phyloP scores from a whole-genome alignment of 768 basidiomycete species.

The Boletus rubropictus region DNA sequence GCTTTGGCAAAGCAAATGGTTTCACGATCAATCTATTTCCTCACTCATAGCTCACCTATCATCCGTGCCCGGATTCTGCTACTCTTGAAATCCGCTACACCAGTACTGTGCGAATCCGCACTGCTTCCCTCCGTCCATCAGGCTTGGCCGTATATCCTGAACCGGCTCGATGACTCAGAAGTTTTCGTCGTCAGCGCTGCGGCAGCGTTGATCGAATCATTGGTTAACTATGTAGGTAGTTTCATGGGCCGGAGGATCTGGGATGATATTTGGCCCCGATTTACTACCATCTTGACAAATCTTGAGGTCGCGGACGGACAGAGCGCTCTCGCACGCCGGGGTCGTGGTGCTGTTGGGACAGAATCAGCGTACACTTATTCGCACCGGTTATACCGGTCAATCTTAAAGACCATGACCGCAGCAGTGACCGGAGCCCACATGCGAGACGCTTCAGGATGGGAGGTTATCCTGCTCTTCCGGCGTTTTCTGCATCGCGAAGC shows the following conservation, averaged over 20 bases:
- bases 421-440: constrained; percentile 62
- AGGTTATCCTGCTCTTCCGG: constrained; percentile 68
- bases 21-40: constrained; percentile 79
- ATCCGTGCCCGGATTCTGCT: constrained; percentile 80
- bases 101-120: constrained; percentile 64
- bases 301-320: constrained; percentile 59
- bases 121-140: constrained; percentile 81
- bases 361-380: constrained; percentile 76
- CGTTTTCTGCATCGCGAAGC: constrained; percentile 64
- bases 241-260: constrained; percentile 84
- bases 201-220: constrained; percentile 62
- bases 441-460: constrained; percentile 73
- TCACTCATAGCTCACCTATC: constrained; percentile 82
- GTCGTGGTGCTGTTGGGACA: constrained; percentile 46
- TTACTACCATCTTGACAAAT: constrained; percentile 51
- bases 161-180: constrained; percentile 69
- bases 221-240: constrained; percentile 66
- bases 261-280: constrained; percentile 92
- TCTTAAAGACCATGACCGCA: constrained; percentile 68
- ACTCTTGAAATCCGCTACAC: constrained; percentile 67
- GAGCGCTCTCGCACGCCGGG: constrained; percentile 61
- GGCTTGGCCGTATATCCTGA: constrained; percentile 93
- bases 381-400: constrained; percentile 72
- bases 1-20: constrained; percentile 79
- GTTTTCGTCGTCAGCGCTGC: constrained; percentile 77